Base-by-base conservation (phyloP, 257 asterid genomes). In the Plectranthus barbatus region DNA sequence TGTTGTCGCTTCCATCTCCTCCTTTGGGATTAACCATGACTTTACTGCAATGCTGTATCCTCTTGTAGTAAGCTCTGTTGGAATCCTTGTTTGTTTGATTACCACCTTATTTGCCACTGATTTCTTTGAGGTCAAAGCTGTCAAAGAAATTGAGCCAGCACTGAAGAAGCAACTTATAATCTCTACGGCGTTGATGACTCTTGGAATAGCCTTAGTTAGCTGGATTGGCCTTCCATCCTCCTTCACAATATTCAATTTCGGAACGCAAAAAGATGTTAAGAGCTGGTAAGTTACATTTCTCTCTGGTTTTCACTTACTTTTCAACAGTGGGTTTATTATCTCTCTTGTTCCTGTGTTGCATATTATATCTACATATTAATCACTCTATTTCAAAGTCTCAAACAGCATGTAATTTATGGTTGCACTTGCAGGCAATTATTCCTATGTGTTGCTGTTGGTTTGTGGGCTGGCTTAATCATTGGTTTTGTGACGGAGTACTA, bases 401-500 rank as follows among this genome's bases (percentile, higher is more conserved):
- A 34, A 8, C 40, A 24, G 33, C 46, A 45, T 36, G 39, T 36
- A 34, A 67, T 20, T 72, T 13, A n/a, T n/a, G n/a, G n/a, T 45
- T 60, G 14, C 7, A 45, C 4, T 54, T 79, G 47, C 81, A 83
- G 86, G 90, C 86, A 80, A 54, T 56, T 83, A 40, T 80, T 83
- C 69, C 74, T 80, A 5, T 83, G 86, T 26, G 90, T 83, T 46
- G 70, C 77, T 21, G 79, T 77, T 71, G 86, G 90, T 46, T 71
- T 83, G 39, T 83, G 89, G 89, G 89, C 89, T 70, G 88, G 86
- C 21, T 67, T 83, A 19, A 72, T 77, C 20, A 83, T 83, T 62
- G 86, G 89, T 3, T 80, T 74, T 67, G 67, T 76, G 15, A 83
- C 86, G 0, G 89, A 83, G 52, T 83, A 83, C 72, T 83, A 70